Base-by-base conservation (phyloP, 1,284 basidiomycete genomes). In the Peniophora sp. region DNA sequence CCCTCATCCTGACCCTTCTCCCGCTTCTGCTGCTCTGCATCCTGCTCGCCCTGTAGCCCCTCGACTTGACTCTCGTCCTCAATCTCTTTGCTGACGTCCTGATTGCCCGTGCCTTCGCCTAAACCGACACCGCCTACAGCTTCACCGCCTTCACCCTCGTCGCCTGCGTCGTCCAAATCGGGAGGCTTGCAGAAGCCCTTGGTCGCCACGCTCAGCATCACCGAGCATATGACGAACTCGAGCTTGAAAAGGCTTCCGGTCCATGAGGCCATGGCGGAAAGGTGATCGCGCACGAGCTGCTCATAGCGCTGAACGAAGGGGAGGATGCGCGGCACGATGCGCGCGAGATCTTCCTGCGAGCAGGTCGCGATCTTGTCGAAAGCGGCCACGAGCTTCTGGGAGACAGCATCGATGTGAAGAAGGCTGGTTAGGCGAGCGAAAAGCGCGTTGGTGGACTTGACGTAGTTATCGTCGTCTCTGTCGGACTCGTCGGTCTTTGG, bases 21-120 rank as follows among this genome's bases (percentile, higher is more conserved):
- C 9, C 74, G 65, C 54, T 78, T 69, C 35, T 79, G 73, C 5
- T 78, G 64, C 25, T 70, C 65, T 50, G 82, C 78, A 20, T 73
- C 72, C n/a, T 84, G 75, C 46, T 89, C 82, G 35, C 82, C 88
- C 62, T 87, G 81, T 19, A 99, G 72, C 2, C 97, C 97, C 64
- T 99, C 97, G 27, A 99, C 90, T 62, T 97, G 93, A 61, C 90
- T 89, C 65, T 99, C 95, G 54, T 98, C 92, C 61, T 92, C 85
- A 52, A 97, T 93, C 61, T 97, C 89, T 59, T 91, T 87, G 71
- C 89, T 93, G 50, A 94, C 86, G 61, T 97, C 89, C 66, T 97
- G 83, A 17, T 74, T 73, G 1, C 95, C 94, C 1, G 78, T 72
- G 1, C 95, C 95, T 57, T 89, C 81, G 11, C 95, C 95, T 56